Evolutionary conservation across 2,329 filamentous ascomycete species (phyloP), one percentile per base, ranked within the genome.

Genomic region (Davidsoniella eucalypti): DNA sequence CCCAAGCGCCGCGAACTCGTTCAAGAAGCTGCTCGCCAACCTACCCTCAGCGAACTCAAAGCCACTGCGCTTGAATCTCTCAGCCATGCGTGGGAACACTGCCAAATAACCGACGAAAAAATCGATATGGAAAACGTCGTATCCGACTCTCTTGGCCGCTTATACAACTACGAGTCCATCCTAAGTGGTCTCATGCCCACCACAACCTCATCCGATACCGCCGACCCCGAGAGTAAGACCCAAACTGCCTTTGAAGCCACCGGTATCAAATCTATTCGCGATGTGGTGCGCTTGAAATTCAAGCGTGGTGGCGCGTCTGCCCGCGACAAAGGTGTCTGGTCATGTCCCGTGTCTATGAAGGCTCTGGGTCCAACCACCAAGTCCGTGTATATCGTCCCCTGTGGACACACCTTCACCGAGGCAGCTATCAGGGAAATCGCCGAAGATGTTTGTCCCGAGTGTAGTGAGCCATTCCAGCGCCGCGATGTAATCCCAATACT

Each of bases 111-210:
- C 1, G 82, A 84, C 55, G 77, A 80, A 53, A 75, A 78, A 0
- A 75, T 98, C 17, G 73, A 79, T 18, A 58, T 71, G 54, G 69
- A 77, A 42, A 83, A 84, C 4, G 76, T 88, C 14, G 88, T 94
- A 0, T 92, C 87, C 0, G 92, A 98, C 64, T 82, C 75, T 55
- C 73, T 76, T 4, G 93, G 93, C 1, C 80, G 80, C 17, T 72
- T 98, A 0, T 98, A 94, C 72, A 96, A 94, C 62, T 96, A 96
- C 66, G 88, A 96, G 61, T 80, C 87, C 0, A 74, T 96, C 17
- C 71, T 98, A 51, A 69, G 69, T n/a, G 69, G 69, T 2, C 61
- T 79, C 16, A 69, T 76, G 60, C 66, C 80, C 61, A 57, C 62
- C 21, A 29, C 48, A 14, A 7, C 38, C 46, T 25, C 46, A 21